Evolutionary conservation across 2,329 filamentous ascomycete genomes (phyloP).

Genomic region (Alternaria metachromatica): DNA sequence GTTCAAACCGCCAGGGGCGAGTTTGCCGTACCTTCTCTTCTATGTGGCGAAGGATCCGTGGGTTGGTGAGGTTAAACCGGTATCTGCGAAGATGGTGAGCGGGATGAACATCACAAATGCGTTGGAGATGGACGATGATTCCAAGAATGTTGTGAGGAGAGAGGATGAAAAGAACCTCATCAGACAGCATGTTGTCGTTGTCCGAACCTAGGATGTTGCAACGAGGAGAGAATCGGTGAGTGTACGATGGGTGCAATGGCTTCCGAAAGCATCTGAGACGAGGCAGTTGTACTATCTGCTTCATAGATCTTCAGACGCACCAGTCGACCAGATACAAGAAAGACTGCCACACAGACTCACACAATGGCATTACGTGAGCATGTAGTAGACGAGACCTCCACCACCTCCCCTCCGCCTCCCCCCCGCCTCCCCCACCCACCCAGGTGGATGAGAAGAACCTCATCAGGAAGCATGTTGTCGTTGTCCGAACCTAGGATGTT

Average conservation of each 20-base stretch:
- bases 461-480: neutral
- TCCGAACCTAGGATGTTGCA: neutral
- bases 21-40: constrained; percentile 14
- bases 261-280: accelerated
- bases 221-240: neutral
- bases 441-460: neutral
- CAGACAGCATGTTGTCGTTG: neutral
- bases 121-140: neutral
- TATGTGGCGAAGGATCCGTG: constrained; percentile 4
- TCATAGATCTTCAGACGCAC: no score
- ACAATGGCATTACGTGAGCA: no score
- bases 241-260: neutral
- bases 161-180: neutral
- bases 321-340: no score
- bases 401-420: no score
- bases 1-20: neutral
- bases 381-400: no score
- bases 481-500: neutral
- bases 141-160: neutral
- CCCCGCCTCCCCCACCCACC: no score
- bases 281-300: neutral
- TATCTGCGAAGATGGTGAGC: neutral
- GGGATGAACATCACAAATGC: neutral
- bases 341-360: no score
- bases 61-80: neutral